Percentiles rank a stretch among this genome's conserved stretches.
Conservation (phyloP, 2,329 filamentous ascomycete genomes). For the Chaetomiaceae sp. region DNA sequence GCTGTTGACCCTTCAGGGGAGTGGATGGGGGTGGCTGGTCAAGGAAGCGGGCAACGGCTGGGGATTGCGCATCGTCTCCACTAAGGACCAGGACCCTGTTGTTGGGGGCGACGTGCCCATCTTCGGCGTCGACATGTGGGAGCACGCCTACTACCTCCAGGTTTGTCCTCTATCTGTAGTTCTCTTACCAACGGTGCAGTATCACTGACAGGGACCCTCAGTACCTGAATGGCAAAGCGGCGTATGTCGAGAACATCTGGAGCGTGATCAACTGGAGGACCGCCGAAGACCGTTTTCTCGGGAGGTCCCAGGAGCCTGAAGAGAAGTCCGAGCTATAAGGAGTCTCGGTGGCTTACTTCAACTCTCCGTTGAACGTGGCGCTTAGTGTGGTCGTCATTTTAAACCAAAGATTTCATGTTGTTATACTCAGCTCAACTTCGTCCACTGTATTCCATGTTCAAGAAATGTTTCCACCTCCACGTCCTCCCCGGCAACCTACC, state of each 20-base stretch:
- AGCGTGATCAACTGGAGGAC: conserved; percentile 73
- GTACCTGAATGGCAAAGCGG: conserved; percentile 70
- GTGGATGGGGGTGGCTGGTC: conserved; percentile 84
- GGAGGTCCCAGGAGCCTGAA: conserved; percentile 26
- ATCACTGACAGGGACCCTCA: conserved; percentile 31
- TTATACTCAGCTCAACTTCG: no score
- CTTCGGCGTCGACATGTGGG: conserved; percentile 84
- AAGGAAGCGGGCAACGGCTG: conserved; percentile 45
- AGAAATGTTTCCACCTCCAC: no score
- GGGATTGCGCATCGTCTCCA: conserved; percentile 65
- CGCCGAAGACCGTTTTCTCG: conserved; percentile 55
- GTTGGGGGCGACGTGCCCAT: conserved; percentile 59
- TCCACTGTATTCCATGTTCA: no score
- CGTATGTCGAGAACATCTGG: conserved; percentile 72
- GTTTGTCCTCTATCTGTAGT: conserved; percentile 34
- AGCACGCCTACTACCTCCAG: conserved; percentile 87
- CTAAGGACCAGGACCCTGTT: conserved; percentile 81
- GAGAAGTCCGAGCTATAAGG: conserved; percentile 32
- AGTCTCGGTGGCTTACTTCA: no score
- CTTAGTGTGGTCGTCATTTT: no score
- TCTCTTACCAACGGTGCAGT: no score
- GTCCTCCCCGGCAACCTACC: no score
- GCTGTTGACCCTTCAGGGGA: conserved; percentile 69
- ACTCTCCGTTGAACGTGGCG: no score
- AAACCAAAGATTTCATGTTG: no score